Evolutionary conservation across 164 flowering plant species (phyloP), one percentile per base, ranked within the genome.

Genomic region (Chloranthus sessilifolius): DNA sequence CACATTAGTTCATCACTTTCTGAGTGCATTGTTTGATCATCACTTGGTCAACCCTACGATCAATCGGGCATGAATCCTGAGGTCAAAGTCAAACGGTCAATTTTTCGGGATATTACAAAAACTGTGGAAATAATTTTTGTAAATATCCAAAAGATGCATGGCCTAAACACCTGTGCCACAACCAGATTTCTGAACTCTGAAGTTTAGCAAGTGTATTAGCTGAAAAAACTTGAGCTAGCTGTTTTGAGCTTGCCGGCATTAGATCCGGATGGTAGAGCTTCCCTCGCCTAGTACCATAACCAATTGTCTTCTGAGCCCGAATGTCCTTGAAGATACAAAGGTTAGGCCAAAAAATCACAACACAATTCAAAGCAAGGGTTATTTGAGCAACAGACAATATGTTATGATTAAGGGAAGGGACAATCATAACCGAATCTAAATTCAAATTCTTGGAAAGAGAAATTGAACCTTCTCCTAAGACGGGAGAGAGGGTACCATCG

Each of bases 71-170:
- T n/a, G n/a, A n/a, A n/a, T n/a, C n/a, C n/a, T n/a, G n/a, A n/a
- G n/a, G n/a, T n/a, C n/a, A n/a, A n/a, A n/a, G n/a, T n/a, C n/a
- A n/a, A n/a, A n/a, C n/a, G n/a, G n/a, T n/a, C n/a, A n/a, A n/a
- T n/a, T n/a, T n/a, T n/a, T n/a, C n/a, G n/a, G n/a, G n/a, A n/a
- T n/a, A n/a, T n/a, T n/a, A n/a, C n/a, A n/a, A n/a, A n/a, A n/a
- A n/a, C n/a, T n/a, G n/a, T n/a, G n/a, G n/a, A n/a, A n/a, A n/a
- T n/a, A n/a, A n/a, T n/a, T n/a, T n/a, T 30, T 25, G 1, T 24
- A 45, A 14, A 45, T 45, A 49, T 5, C 53, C 39, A 49, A 49
- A 49, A 8, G 53, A 34, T 4, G 39, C 38, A 33, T 49, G 53
- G 3, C 41, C 41, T 1, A 49, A 34, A 31, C 41, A n/a, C 12